Evolutionary conservation across 2,329 filamentous ascomycete genomes (phyloP).

Genomic region (Pseudomassariella vexata): DNA sequence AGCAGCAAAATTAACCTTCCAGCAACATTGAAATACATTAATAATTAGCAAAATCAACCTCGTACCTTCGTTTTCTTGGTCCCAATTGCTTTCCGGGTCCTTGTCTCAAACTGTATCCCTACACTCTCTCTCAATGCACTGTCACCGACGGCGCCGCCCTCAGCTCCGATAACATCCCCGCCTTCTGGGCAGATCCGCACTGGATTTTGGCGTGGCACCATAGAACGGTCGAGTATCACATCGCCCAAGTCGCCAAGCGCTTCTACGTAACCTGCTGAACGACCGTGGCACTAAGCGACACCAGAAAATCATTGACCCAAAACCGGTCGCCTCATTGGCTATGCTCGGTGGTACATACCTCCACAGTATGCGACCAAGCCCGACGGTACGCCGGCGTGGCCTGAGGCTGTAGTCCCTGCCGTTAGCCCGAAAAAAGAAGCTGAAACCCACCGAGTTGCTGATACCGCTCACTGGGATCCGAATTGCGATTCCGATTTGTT

Average conservation of each 20-base stretch:
- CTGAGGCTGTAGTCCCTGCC: constrained; percentile 3
- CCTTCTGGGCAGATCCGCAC: constrained; percentile 13
- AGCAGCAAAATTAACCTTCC: no score
- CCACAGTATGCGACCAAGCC: neutral
- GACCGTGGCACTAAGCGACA: constrained; percentile 4
- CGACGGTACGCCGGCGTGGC: neutral
- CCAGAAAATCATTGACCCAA: constrained; percentile 5
- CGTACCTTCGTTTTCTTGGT: no score
- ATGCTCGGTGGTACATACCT: constrained; percentile 4
- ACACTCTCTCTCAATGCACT: constrained; percentile 4
- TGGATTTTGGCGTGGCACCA: constrained; percentile 13
- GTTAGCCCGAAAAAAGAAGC: constrained; percentile 3
- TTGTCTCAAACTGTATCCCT: no score
- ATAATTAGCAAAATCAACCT: no score
- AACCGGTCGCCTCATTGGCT: constrained; percentile 5
- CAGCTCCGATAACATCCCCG: constrained; percentile 12
- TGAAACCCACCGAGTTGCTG: constrained; percentile 2
- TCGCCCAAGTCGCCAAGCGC: constrained; percentile 12
- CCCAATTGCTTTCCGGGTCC: no score
- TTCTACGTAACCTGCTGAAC: constrained; percentile 5
- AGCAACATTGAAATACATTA: no score
- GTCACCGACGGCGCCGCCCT: constrained; percentile 12
- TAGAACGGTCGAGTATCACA: constrained; percentile 14
- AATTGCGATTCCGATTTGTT: neutral
- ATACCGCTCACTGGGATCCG: constrained; percentile 2